Evolutionary conservation across 176 grass and related monocot genomes (phyloP).

Genomic region (Bonia amplexicaulis): DNA sequence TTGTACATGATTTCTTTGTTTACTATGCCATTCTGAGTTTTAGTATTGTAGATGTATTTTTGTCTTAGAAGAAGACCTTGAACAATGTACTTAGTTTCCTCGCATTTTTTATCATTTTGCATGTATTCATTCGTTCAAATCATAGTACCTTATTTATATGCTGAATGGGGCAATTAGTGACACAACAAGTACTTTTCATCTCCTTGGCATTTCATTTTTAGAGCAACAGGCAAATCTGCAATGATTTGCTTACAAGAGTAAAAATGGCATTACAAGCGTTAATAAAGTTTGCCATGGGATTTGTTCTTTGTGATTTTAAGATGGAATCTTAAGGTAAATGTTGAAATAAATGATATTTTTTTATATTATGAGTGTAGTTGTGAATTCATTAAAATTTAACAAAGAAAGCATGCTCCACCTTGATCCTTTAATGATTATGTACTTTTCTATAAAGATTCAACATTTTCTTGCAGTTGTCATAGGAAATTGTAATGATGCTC

Average conservation of each 20-base stretch:
- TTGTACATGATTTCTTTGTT: neutral
- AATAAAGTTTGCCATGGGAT: neutral
- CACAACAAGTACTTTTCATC: neutral
- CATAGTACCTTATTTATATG: neutral
- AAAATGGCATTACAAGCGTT: neutral
- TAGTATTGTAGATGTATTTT: neutral
- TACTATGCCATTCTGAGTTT: neutral
- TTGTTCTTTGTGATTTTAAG: conserved; percentile 9
- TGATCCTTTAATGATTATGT: neutral
- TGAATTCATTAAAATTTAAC: neutral
- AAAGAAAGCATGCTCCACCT: neutral
- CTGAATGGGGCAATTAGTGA: neutral
- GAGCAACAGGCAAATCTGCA: neutral
- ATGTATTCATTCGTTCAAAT: neutral
- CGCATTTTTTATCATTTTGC: neutral
- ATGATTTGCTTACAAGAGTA: neutral
- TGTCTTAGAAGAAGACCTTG: neutral
- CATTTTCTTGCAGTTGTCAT: neutral
- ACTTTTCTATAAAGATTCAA: conserved; percentile 11
- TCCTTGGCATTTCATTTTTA: neutral
- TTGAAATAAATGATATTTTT: neutral
- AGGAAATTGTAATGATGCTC: neutral
- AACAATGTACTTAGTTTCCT: neutral
- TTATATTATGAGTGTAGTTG: neutral
- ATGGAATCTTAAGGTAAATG: neutral